phyloP scores from a whole-genome alignment of 148 eudicot genomes.

The Rhododendron vialii region DNA sequence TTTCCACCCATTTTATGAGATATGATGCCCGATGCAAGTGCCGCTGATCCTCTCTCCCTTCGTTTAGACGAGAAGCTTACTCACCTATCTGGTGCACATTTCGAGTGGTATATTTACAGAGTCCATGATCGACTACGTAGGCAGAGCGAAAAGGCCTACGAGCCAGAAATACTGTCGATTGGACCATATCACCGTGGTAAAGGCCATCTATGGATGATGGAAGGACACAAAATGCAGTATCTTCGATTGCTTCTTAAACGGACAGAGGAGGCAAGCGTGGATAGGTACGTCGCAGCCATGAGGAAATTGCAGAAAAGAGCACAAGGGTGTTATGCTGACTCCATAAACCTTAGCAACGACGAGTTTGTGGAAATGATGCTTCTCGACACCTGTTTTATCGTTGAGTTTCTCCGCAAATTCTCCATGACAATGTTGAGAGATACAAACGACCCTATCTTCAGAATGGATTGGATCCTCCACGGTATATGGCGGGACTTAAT shows the following conservation, averaged over 20 bases:
- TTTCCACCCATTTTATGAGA: background rate
- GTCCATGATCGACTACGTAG: conserved; percentile 8
- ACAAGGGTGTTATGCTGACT: conserved; percentile 15
- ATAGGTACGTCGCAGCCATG: conserved; percentile 1
- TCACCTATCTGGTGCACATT: background rate
- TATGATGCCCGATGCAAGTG: background rate
- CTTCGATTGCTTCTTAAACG: conserved; percentile 11
- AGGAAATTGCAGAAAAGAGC: background rate
- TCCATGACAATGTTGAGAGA: background rate
- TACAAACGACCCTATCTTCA: conserved; percentile 12
- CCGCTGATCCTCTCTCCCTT: background rate
- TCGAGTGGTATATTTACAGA: conserved; percentile 14
- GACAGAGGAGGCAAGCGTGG: background rate
- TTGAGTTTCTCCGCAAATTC: conserved; percentile 17
- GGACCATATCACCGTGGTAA: conserved; percentile 28
- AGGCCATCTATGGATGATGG: conserved; percentile 14
- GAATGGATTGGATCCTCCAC: background rate
- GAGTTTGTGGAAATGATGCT: conserved; percentile 28
- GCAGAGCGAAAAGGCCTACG: conserved; percentile 16
- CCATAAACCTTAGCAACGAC: background rate
- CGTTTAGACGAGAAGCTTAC: background rate
- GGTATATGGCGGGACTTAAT: conserved; percentile 14
- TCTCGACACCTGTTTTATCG: conserved; percentile 21
- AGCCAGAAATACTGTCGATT: conserved; percentile 17
- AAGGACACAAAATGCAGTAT: conserved; percentile 13